Evolutionary conservation across 2,329 filamentous ascomycete species (phyloP).

Genomic region (Achaetomium macrosporum): DNA sequence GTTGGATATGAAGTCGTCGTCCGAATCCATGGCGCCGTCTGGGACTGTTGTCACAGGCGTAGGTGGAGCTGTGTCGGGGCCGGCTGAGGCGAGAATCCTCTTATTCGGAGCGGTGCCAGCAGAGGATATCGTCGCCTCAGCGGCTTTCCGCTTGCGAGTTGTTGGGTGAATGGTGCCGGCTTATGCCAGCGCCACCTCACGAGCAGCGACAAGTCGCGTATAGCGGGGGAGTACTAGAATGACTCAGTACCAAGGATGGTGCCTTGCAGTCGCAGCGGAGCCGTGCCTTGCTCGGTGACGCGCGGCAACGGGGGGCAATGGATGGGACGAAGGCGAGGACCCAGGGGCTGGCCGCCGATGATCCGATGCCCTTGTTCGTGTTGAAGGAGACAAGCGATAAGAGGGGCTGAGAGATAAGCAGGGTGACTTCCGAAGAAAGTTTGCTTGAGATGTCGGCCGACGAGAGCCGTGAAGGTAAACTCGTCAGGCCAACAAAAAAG

Average conservation of each 20-base stretch:
- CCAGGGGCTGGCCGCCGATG: no score
- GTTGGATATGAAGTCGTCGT: conserved; percentile 87
- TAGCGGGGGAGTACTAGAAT: background rate
- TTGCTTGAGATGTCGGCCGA: no score
- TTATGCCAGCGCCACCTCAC: conserved; percentile 18
- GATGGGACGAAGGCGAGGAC: no score
- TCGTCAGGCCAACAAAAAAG: no score
- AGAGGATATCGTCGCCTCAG: conserved; percentile 56
- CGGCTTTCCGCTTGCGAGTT: conserved; percentile 58
- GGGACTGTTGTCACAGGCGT: conserved; percentile 50
- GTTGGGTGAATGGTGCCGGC: conserved; percentile 52
- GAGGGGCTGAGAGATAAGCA: no score
- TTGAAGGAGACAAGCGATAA: no score
- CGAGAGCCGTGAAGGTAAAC: no score
- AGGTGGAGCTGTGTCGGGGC: conserved; percentile 46
- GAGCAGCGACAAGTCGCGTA: background rate
- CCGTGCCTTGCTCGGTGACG: no score
- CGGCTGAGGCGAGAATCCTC: conserved; percentile 50
- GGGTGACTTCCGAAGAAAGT: no score
- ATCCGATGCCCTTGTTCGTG: no score
- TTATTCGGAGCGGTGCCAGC: conserved; percentile 41
- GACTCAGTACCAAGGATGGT: background rate
- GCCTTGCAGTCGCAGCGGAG: background rate
- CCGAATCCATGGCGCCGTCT: conserved; percentile 74
- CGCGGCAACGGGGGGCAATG: no score